Base-by-base conservation (phyloP, 208 protist species). In the Crithidia mellificae region DNA sequence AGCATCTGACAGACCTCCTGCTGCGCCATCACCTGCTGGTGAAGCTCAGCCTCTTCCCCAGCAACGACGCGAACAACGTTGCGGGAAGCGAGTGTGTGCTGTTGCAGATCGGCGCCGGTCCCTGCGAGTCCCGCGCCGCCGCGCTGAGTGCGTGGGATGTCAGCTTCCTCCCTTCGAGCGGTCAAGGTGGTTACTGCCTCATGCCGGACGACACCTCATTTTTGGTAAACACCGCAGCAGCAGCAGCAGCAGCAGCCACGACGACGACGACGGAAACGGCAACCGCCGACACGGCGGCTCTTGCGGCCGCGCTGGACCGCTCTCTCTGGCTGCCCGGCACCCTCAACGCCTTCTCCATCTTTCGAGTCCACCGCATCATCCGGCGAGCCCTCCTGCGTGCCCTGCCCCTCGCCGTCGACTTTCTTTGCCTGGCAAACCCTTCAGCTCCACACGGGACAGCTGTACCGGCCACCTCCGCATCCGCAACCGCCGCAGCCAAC, bases 331-430 rank as follows among this genome's bases (percentile, higher is more conserved):
- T 64, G 53, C 70, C 62, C 3, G 63, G 66, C 17, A 69, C 64
- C 34, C 38, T 77, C 54, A 74, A 81, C 59, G 59, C 68, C 50
- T 65, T 67, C 25, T 83, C 78, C 17, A 44, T 36, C 27, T 83
- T 83, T 49, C 71, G 75, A 14, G 73, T 88, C 50, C 80, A 83
- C 34, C 83, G 81, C 19, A 43, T 83, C 14, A 63, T 89, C 44
- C 76, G 71, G 0, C 68, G 80, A 15, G 62, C 81, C 56, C 38
- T 89, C 22, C 62, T 92, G 24, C 67, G 62, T 3, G 75, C 77
- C 12, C 55, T 92, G 55, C 78, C 86, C 24, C 69, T 79, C 25
- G 51, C 76, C 19, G 55, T 89, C 34, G 69, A 87, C 58, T 74
- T 75, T 25, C 20, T 39, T 15, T 20, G 19, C 34, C 62, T 64